phyloP scores from a whole-genome alignment of 2,329 filamentous ascomycete species.

The Pseudogymnoascus sp. region DNA sequence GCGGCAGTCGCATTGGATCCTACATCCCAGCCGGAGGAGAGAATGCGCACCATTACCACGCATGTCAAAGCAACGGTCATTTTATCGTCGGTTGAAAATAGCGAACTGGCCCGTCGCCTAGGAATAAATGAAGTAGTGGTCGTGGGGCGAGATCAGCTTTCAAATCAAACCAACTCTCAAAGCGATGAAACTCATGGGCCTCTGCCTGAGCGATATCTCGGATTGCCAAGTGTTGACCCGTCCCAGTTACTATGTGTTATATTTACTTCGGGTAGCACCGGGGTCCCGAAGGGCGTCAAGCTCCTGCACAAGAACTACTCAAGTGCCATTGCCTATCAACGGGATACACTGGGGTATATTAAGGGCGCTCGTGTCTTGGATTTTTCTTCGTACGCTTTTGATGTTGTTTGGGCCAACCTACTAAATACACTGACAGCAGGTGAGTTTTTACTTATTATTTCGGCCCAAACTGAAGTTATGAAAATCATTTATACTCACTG shows the following conservation, averaged over 20 bases:
- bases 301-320: slow-evolving; percentile 8
- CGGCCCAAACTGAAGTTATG: background rate
- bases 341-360: background rate
- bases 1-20: slow-evolving; percentile 29
- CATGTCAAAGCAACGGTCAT: background rate
- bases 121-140: background rate
- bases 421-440: slow-evolving; percentile 12
- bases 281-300: slow-evolving; percentile 15
- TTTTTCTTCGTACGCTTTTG: slow-evolving; percentile 16
- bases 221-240: background rate
- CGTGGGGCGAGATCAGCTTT: background rate
- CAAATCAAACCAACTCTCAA: background rate
- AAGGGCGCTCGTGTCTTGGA: slow-evolving; percentile 10
- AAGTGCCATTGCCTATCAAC: background rate
- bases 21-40: slow-evolving; percentile 22
- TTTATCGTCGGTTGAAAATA: background rate
- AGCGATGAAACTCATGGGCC: background rate
- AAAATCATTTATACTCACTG: background rate
- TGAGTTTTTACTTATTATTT: background rate
- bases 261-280: slow-evolving; percentile 16
- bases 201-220: background rate
- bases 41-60: slow-evolving; percentile 6
- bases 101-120: background rate
- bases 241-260: slow-evolving; percentile 3
- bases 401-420: slow-evolving; percentile 16